phyloP scores from a whole-genome alignment of 2,329 filamentous ascomycete species.

The Neofusicoccum parvum region DNA sequence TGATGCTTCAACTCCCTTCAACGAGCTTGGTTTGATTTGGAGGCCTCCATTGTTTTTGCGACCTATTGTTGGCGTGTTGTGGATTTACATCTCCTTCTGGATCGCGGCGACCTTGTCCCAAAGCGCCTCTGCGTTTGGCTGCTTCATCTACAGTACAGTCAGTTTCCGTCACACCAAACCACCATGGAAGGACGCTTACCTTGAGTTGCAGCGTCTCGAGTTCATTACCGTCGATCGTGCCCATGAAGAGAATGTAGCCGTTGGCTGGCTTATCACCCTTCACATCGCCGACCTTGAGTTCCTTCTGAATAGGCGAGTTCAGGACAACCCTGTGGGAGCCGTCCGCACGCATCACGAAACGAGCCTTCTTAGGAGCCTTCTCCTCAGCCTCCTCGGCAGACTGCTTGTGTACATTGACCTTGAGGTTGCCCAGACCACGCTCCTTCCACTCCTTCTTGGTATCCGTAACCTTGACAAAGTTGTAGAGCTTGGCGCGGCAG shows the following conservation, averaged over 20 bases:
- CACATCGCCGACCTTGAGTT: slow-evolving; percentile 74
- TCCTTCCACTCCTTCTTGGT: slow-evolving; percentile 78
- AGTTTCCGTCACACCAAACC: background rate
- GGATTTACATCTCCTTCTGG: slow-evolving; percentile 39
- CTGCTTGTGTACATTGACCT: slow-evolving; percentile 63
- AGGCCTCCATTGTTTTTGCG: background rate
- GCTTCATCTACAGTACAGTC: slow-evolving; percentile 42
- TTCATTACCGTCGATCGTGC: slow-evolving; percentile 55
- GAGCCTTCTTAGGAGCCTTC: slow-evolving; percentile 53
- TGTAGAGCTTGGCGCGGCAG: slow-evolving; percentile 82
- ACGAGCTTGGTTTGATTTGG: too few relatives aligned
- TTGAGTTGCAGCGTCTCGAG: slow-evolving; percentile 59
- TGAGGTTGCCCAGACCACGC: slow-evolving; percentile 79
- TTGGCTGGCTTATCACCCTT: slow-evolving; percentile 65
- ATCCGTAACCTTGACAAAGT: slow-evolving; percentile 65
- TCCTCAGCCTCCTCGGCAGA: slow-evolving; percentile 45
- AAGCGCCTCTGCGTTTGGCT: slow-evolving; percentile 48
- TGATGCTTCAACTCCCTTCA: too few relatives aligned
- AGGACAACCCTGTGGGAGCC: slow-evolving; percentile 84
- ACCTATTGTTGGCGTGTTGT: background rate
- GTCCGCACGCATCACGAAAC: slow-evolving; percentile 89
- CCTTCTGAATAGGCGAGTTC: slow-evolving; percentile 78
- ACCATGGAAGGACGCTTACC: slow-evolving; percentile 44
- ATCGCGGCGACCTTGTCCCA: slow-evolving; percentile 48
- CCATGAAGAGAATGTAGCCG: slow-evolving; percentile 68